Conservation (phyloP, 2,329 filamentous ascomycete genomes). For the Penicillium sp. region DNA sequence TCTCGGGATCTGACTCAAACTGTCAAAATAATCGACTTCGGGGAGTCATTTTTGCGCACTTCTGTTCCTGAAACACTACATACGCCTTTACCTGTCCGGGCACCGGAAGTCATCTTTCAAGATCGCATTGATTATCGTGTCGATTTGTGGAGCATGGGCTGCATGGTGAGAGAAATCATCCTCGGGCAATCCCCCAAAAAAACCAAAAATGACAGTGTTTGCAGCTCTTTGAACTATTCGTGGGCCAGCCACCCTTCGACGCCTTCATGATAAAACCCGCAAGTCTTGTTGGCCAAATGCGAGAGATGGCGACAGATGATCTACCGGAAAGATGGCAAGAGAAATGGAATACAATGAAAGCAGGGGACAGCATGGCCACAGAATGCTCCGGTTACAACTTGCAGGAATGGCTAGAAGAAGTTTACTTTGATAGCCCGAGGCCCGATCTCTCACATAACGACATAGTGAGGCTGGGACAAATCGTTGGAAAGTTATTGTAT, state of each 20-base stretch:
- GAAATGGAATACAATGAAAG: constrained; percentile 28
- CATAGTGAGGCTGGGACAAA: constrained; percentile 23
- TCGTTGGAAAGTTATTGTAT: constrained; percentile 23
- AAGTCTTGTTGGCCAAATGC: constrained; percentile 38
- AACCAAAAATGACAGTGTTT: too few relatives aligned
- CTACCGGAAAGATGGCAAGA: constrained; percentile 37
- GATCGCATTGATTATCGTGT: constrained; percentile 37
- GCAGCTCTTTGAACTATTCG: constrained; percentile 42
- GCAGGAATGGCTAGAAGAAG: constrained; percentile 40
- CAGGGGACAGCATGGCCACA: constrained; percentile 3
- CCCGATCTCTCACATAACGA: constrained; percentile 25
- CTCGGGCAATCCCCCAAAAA: too few relatives aligned
- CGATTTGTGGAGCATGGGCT: constrained; percentile 42
- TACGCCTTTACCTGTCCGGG: constrained; percentile 35
- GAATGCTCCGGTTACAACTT: constrained; percentile 25
- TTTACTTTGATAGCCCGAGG: constrained; percentile 37
- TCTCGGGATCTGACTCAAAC: constrained; percentile 11
- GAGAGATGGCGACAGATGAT: constrained; percentile 33
- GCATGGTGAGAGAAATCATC: constrained; percentile 2
- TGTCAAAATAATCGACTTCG: constrained; percentile 41
- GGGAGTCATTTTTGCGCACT: constrained; percentile 34
- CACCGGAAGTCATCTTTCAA: constrained; percentile 41
- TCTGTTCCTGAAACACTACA: constrained; percentile 29
- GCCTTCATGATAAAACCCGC: constrained; percentile 34
- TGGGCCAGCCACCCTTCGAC: constrained; percentile 41